These are phyloP conservation scores for Diaporthe sp. DNA, from an alignment of 2,329 filamentous ascomycete species.

Conservation along the genomic window DNA sequence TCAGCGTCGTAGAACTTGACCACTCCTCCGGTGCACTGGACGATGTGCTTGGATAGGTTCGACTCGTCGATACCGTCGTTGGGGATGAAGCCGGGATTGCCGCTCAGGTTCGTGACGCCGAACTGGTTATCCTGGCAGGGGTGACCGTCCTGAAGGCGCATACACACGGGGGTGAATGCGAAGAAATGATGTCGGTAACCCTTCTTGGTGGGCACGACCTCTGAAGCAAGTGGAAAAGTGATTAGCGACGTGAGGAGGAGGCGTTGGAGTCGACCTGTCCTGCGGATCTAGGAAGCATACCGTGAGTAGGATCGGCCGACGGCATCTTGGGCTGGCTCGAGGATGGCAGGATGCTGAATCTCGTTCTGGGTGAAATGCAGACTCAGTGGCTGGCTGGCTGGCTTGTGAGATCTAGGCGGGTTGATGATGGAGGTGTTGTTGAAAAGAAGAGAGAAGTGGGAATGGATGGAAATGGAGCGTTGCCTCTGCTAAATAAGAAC, in stretches of 20 bases:
- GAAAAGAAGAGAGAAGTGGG: neutral
- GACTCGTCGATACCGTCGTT: neutral
- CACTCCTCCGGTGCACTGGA: neutral
- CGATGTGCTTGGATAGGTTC: conserved; percentile 11
- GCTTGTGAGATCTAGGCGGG: neutral
- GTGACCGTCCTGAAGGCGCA: neutral
- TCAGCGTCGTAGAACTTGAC: neutral
- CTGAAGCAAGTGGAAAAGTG: neutral
- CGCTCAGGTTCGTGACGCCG: conserved; percentile 21
- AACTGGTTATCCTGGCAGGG: conserved; percentile 29
- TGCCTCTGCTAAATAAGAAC: neutral
- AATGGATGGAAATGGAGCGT: neutral
- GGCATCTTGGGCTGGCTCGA: neutral
- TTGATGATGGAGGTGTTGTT: neutral
- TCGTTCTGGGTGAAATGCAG: neutral
- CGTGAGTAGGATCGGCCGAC: neutral
- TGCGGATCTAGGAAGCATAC: neutral
- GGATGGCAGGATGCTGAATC: neutral
- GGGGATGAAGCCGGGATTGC: neutral
- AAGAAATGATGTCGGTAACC: conserved; percentile 26
- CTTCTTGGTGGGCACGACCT: neutral
- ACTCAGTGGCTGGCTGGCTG: neutral
- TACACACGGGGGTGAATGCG: conserved; percentile 28
- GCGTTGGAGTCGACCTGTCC: neutral
- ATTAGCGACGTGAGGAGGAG: neutral